These are phyloP conservation scores for Lichtheimia ramosa DNA, from an alignment of 371 early-diverging fungal species.

Conservation along the genomic window DNA sequence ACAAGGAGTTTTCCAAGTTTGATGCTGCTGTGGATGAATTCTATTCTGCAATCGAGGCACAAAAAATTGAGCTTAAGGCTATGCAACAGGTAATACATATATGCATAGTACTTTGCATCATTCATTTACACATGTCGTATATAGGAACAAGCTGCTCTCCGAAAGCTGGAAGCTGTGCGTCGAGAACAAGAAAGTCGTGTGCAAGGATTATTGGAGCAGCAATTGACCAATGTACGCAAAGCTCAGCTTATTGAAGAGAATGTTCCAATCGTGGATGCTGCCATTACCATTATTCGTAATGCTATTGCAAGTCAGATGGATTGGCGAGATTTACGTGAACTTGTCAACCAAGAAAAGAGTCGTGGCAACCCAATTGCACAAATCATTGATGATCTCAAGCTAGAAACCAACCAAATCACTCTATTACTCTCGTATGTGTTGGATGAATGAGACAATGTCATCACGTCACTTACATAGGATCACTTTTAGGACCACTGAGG, in stretches of 20 bases:
- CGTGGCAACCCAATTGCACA: constrained; percentile 80
- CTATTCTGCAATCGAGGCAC: constrained; percentile 90
- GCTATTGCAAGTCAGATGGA: constrained; percentile 93
- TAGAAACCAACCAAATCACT: constrained; percentile 75
- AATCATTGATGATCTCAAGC: constrained; percentile 70
- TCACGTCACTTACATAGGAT: not conserved
- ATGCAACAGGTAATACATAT: constrained; percentile 46
- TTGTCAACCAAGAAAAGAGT: constrained; percentile 82
- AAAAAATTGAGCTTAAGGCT: constrained; percentile 71
- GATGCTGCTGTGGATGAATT: constrained; percentile 89
- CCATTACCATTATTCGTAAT: constrained; percentile 81
- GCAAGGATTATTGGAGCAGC: constrained; percentile 66
- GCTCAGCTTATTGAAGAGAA: constrained; percentile 87
- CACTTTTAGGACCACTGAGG: not conserved
- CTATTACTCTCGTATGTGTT: constrained; percentile 48
- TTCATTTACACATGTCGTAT: too few species aligned
- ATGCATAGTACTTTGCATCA: too few species aligned
- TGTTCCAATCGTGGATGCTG: constrained; percentile 82
- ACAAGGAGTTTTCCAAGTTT: constrained; percentile 74
- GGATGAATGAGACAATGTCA: not conserved
- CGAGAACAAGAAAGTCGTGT: constrained; percentile 82
- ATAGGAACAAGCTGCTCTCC: constrained; percentile 74
- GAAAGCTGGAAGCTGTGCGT: constrained; percentile 82
- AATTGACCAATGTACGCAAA: constrained; percentile 62
- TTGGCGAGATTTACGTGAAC: constrained; percentile 90